phyloP scores from a whole-genome alignment of 2,329 filamentous ascomycete species.

The Fusarium pilosicola region DNA sequence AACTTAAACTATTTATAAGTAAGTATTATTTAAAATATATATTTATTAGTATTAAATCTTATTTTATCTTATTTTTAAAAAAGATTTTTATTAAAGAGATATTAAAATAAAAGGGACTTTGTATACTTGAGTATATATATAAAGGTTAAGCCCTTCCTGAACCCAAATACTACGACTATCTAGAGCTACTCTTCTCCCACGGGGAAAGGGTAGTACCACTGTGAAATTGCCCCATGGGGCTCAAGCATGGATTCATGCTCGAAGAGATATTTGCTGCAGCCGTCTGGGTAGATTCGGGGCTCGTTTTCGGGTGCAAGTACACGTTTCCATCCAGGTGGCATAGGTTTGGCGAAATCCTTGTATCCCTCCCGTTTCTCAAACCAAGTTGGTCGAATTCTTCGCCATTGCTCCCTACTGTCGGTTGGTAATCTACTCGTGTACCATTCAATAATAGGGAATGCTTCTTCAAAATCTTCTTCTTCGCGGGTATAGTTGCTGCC shows the following conservation, averaged over 20 bases:
- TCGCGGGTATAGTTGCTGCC: fast-evolving
- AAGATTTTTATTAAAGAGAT: too few relatives aligned
- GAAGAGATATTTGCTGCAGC: conserved; percentile 3
- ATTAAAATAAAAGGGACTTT: too few relatives aligned
- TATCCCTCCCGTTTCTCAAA: conserved; percentile 3
- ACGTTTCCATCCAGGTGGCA: conserved; percentile 6
- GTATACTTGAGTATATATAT: too few relatives aligned
- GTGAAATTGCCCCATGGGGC: too few relatives aligned
- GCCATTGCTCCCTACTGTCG: too few relatives aligned
- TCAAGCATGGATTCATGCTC: neutral
- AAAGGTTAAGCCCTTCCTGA: too few relatives aligned
- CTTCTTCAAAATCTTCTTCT: neutral
- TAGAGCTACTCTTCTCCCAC: neutral
- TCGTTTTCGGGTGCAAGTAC: neutral
- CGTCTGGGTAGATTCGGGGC: neutral
- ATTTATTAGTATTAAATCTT: too few relatives aligned
- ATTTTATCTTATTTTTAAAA: too few relatives aligned
- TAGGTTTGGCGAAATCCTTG: neutral
- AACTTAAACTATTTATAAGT: too few relatives aligned
- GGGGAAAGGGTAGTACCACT: conserved; percentile 20
- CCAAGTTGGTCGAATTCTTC: neutral
- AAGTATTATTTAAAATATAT: too few relatives aligned
- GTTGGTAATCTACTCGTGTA: neutral
- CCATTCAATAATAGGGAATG: neutral
- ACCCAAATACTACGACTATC: fast-evolving